Evolutionary conservation across 257 asterid species (phyloP).

Genomic region (Fraxinus excelsior): DNA sequence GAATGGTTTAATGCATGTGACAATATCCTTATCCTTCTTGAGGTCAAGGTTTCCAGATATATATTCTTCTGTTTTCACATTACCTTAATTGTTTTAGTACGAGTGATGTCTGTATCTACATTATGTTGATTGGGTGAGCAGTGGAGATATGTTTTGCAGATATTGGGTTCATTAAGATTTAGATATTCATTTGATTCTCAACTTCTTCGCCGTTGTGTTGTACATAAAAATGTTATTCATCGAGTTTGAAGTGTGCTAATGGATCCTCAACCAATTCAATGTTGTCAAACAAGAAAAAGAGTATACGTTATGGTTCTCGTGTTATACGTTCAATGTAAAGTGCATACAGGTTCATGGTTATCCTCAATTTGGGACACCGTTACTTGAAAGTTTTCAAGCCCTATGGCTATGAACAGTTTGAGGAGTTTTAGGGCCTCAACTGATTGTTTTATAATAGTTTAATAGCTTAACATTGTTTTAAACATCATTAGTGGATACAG

Average conservation of each 20-base stretch:
- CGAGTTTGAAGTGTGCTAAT: not conserved
- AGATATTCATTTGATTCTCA: not conserved
- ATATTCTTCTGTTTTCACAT: constrained; percentile 3
- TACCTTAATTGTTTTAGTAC: constrained; percentile 8
- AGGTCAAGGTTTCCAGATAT: not conserved
- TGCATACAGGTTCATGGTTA: not conserved
- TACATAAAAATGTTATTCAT: constrained; percentile 2
- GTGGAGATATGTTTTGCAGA: constrained; percentile 20
- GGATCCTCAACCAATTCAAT: not conserved
- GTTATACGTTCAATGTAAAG: constrained; percentile 6
- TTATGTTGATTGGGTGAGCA: constrained; percentile 21
- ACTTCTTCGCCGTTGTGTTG: not conserved
- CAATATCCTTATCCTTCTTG: not conserved
- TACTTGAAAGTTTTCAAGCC: not conserved
- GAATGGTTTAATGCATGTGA: constrained; percentile 8
- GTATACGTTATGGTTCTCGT: not conserved
- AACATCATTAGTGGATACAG: not conserved
- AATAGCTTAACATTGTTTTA: constrained; percentile 1
- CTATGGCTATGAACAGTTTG: constrained; percentile 4
- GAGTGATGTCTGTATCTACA: constrained; percentile 9
- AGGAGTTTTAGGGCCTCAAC: constrained; percentile 10
- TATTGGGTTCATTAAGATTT: constrained; percentile 16
- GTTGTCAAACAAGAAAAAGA: not conserved
- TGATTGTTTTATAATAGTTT: constrained; percentile 7
- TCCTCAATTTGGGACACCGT: not conserved